A percentile compares a stretch with the other conserved stretches of the same genome.
Conservation (phyloP, 208 protist genomes). For the Acanthamoeba quina region DNA sequence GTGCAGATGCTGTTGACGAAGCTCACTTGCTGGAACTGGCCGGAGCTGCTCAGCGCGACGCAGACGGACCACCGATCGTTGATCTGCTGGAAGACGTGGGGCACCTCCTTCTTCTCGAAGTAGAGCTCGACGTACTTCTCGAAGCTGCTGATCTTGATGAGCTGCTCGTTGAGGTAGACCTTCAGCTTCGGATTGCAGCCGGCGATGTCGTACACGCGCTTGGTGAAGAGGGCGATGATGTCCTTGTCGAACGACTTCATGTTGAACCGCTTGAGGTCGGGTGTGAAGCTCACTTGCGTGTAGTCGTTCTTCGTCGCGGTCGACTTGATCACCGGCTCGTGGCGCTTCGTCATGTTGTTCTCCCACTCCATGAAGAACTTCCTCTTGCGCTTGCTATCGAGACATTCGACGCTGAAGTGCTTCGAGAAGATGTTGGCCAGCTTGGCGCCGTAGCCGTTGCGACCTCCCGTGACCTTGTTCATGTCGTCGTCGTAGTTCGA, state of each 20-base stretch:
- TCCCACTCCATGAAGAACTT: conserved; percentile 82
- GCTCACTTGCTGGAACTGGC: conserved; percentile 97
- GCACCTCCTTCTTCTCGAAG: conserved; percentile 60
- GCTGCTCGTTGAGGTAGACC: conserved; percentile 97
- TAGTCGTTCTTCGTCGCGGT: conserved; percentile 6
- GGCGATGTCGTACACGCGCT: conserved; percentile 99
- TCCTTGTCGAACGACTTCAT: conserved; percentile 97
- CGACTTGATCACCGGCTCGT: conserved; percentile 56
- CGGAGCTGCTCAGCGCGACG: conserved; percentile 94
- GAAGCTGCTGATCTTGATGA: conserved; percentile 96
- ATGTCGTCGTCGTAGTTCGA: conserved; percentile 99
- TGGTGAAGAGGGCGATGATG: conserved; percentile 96
- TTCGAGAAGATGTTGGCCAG: conserved; percentile 99
- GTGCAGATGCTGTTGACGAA: conserved; percentile 99
- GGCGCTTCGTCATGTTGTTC: conserved; percentile 56
- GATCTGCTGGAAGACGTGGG: conserved; percentile 82
- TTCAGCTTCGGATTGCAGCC: conserved; percentile 95
- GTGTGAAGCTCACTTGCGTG: conserved; percentile 84
- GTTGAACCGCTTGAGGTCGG: conserved; percentile 98
- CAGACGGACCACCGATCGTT: conserved; percentile 98
- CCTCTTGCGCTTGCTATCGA: conserved; percentile 88
- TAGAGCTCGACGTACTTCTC: conserved; percentile 97
- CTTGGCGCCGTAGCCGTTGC: conserved; percentile 99
- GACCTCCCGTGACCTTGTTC: conserved; percentile 97
- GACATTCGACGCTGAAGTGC: conserved; percentile 98